Base-by-base conservation (phyloP, 2,329 filamentous ascomycete species). In the Aspergillus ibericus region DNA sequence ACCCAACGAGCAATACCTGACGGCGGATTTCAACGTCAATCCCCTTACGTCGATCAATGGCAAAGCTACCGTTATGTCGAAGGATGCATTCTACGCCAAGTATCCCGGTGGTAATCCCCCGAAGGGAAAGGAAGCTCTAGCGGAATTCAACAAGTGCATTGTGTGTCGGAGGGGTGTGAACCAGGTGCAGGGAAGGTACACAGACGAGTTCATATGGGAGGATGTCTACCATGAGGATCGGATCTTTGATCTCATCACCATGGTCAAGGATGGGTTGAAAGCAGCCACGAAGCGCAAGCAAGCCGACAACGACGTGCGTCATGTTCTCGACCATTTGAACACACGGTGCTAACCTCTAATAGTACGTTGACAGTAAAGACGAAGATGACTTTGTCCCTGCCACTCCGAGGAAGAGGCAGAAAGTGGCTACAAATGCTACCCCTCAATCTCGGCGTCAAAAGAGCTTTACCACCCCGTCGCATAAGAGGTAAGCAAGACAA, bases 121-220 rank as follows among this genome's bases (percentile, higher is more conserved):
- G 2, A 88, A 88, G 60, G 86, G 69, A 29, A 79, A 75, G 62
- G 65, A 69, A 13, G 75, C 82, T 49, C 87, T 90, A 2, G 85
- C 84, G 53, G 89, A 93, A 66, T 87, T 85, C 71, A 92, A 91
- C 63, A 97, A 96, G 76, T 87, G 90, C 16, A 98, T 98, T 69
- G 78, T 98, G 50, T 98, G 95, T 70, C 88, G 93, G 53, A 83
- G 93, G 72, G 95, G 92, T 20, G 96, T 93, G 70, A 96, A 96
- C 71, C 90, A 91, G 12, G 83, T 92, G 59, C 96, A 93, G 22
- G 89, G 92, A 18, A 92, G 87, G 20, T 99, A 98, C 72, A 97
- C 93, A 0, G 87, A 95, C 13, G 92, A 97, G 67, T 96, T 99
- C 65, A 74, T 85, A 1, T 99, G 95, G 95, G 92, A 97, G 70